Base-by-base conservation (phyloP, 164 flowering plant genomes). In the Saururus chinensis region DNA sequence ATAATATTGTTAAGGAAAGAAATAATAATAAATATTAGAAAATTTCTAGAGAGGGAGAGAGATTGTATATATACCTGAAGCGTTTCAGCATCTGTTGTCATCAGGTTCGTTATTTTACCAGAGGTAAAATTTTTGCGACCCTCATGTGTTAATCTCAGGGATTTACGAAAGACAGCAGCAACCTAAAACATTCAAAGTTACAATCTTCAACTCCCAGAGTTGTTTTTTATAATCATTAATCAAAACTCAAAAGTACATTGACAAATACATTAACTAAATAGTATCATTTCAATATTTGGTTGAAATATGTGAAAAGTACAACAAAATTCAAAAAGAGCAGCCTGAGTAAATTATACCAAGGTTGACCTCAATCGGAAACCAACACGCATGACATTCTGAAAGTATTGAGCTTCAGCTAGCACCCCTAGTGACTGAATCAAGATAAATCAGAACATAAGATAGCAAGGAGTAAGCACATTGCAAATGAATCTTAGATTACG, bases 41-140 rank as follows among this genome's bases (percentile, higher is more conserved):
- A 45, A 12, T 3, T 45, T 45, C 49, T 7, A 12, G 17, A 17
- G 1, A 45, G 17, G 17, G 14, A 45, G 49, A 45, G 49, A 45
- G 49, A 12, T 45, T 45, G 14, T 7, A 37, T 51, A 42, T 75
- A 72, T 76, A 68, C 98, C 99, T 90, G 96, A 57, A 93, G 89
- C 60, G 97, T 62, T 71, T 88, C 96, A 72, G 97, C 92, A 84
- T 93, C 99, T 53, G 96, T 88, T 48, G 99, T 93, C 92, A 93
- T 90, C 80, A 93, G 71, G 79, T 93, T 93, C 60, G 99, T 93
- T 65, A 93, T 87, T 78, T 93, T 93, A 62, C 99, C 97, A 67
- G 96, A 73, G 11, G 91, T 64, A 70, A 90, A 83, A 53, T 76
- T 76, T 71, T 70, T 79, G 25, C 97, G 99, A 64, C 86, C 76